Conservation (phyloP, 2,329 filamentous ascomycete genomes). For the Fusarium austroafricanum region DNA sequence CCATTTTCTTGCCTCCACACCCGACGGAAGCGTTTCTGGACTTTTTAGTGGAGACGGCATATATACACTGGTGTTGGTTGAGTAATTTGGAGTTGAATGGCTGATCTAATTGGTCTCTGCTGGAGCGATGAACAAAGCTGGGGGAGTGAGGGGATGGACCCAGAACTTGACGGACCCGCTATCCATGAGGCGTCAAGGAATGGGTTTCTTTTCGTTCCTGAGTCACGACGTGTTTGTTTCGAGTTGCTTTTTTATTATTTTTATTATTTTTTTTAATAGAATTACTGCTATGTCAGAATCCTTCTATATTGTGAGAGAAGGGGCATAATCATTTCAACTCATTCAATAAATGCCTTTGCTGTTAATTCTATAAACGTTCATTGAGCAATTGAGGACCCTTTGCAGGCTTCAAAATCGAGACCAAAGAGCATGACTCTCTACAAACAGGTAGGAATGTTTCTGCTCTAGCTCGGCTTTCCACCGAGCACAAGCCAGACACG, state of each 20-base stretch:
- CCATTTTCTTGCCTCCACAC: constrained; percentile 32
- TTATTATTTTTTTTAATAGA: not conserved
- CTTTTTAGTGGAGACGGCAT: constrained; percentile 2
- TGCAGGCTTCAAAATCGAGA: not conserved
- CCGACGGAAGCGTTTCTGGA: constrained; percentile 11
- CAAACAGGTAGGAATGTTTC: not conserved
- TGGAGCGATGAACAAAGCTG: constrained; percentile 22
- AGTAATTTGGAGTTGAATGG: constrained; percentile 15
- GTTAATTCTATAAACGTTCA: not conserved
- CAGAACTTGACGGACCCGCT: constrained; percentile 32
- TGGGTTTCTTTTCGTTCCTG: not conserved
- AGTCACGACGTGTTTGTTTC: constrained; percentile 4
- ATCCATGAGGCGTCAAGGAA: constrained; percentile 8
- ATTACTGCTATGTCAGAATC: not conserved
- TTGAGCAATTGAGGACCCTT: too few species aligned
- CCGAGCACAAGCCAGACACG: constrained; percentile 31
- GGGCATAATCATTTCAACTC: not conserved
- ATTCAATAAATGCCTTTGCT: not conserved
- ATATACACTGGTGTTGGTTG: constrained; percentile 11
- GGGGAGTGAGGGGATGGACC: constrained; percentile 29
- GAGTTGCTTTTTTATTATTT: not conserved
- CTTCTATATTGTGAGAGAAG: not conserved
- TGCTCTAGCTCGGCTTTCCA: constrained; percentile 33
- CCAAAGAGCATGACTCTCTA: not conserved
- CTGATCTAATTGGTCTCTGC: not conserved